Evolutionary conservation across 331 rosid genomes (phyloP).

Genomic region (Spiraea crenata): DNA sequence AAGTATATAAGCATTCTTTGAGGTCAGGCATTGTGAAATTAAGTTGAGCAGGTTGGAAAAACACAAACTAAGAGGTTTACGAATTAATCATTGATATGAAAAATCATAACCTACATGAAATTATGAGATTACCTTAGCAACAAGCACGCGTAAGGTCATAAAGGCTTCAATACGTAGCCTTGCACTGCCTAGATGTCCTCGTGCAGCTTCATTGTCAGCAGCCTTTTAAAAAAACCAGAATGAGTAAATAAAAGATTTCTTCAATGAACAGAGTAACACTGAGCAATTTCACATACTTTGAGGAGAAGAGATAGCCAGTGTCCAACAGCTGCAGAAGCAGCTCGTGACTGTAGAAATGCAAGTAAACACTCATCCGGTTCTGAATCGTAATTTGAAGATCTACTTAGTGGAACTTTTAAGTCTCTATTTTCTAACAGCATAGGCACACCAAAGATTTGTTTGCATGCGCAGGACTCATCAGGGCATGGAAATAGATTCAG

Average conservation of each 20-base stretch:
- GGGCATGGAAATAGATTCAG: constrained; percentile 62
- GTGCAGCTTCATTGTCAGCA: constrained; percentile 83
- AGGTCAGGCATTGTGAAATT: not conserved
- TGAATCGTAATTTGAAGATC: constrained; percentile 32
- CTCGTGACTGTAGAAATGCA: constrained; percentile 65
- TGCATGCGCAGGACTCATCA: constrained; percentile 57
- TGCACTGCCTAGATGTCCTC: constrained; percentile 86
- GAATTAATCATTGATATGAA: not conserved
- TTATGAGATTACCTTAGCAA: constrained; percentile 64
- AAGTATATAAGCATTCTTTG: not conserved
- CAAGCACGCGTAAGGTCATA: constrained; percentile 64
- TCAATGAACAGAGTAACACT: not conserved
- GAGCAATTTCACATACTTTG: constrained; percentile 46
- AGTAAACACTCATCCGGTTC: constrained; percentile 73
- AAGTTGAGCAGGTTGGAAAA: not conserved
- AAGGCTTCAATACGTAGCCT: constrained; percentile 78
- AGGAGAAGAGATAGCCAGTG: constrained; percentile 97
- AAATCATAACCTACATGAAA: not conserved
- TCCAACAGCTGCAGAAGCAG: constrained; percentile 86
- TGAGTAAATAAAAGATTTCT: constrained; percentile 14
- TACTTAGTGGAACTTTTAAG: constrained; percentile 13
- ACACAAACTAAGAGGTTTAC: not conserved
- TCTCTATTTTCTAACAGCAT: constrained; percentile 45
- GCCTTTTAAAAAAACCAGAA: constrained; percentile 48
- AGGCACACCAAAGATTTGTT: constrained; percentile 51